These are phyloP conservation scores for Candida morakotiae DNA, from an alignment of 805 yeast genomes.

Conservation along the genomic window DNA sequence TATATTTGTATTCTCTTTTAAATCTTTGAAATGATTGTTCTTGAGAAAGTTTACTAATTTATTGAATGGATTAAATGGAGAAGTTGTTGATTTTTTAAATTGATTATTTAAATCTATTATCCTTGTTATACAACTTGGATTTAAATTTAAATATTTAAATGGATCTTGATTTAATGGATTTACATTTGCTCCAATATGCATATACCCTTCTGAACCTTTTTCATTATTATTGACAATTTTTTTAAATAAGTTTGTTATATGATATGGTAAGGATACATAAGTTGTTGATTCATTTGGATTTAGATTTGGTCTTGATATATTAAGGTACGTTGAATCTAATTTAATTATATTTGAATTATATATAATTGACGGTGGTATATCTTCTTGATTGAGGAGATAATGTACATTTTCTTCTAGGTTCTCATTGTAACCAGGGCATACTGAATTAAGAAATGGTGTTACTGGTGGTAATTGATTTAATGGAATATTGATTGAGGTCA, in stretches of 20 bases:
- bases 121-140: constrained; percentile 48
- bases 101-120: constrained; percentile 12
- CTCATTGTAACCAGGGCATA: constrained; percentile 30
- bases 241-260: constrained; percentile 39
- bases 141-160: constrained; percentile 47
- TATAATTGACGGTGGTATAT: constrained; percentile 9
- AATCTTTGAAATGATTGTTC: constrained; percentile 2
- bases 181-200: constrained; percentile 50
- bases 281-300: constrained; percentile 41
- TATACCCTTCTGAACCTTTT: constrained; percentile 37
- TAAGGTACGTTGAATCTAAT: constrained; percentile 24
- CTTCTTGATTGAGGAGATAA: constrained; percentile 18
- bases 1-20: background rate
- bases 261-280: constrained; percentile 49
- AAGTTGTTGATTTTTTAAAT: constrained; percentile 3
- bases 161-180: constrained; percentile 53
- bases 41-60: constrained; percentile 21
- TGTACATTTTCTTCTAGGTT: constrained; percentile 31
- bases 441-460: constrained; percentile 28
- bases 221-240: constrained; percentile 32
- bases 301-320: constrained; percentile 36
- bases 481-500: constrained; percentile 21
- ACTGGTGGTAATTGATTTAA: constrained; percentile 23
- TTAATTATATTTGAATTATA: constrained; percentile 19
- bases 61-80: constrained; percentile 22